These are phyloP conservation scores for Floccularia luteovirens DNA, from an alignment of 768 basidiomycete species.

Conservation along the genomic window DNA sequence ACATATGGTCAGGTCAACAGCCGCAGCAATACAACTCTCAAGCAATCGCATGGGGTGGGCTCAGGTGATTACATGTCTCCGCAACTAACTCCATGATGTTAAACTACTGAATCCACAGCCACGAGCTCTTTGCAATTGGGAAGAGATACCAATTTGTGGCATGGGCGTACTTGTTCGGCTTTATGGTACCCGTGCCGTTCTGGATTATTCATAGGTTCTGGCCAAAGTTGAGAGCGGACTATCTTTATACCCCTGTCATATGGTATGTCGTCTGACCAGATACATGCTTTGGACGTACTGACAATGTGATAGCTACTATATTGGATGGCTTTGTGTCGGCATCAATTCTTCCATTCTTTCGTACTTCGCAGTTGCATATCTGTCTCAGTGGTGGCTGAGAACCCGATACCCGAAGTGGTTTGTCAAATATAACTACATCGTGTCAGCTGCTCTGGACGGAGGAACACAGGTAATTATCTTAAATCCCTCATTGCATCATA, in stretches of 20 bases:
- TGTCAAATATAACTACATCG: conserved; percentile 31
- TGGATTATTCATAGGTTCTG: conserved; percentile 36
- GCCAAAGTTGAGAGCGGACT: conserved; percentile 37
- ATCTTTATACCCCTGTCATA: conserved; percentile 39
- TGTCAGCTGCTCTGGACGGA: conserved; percentile 29
- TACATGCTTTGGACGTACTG: background rate
- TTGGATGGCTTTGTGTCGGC: conserved; percentile 41
- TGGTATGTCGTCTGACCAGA: conserved; percentile 20
- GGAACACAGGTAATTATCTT: conserved; percentile 21
- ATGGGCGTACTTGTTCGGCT: conserved; percentile 37
- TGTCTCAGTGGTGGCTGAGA: conserved; percentile 41
- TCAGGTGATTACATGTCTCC: conserved; percentile 18
- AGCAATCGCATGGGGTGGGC: conserved; percentile 45
- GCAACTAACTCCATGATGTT: background rate
- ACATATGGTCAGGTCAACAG: conserved; percentile 42
- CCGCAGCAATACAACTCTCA: conserved; percentile 44
- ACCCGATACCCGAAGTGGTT: conserved; percentile 41
- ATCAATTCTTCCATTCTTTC: conserved; percentile 36
- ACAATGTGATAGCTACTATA: conserved; percentile 25
- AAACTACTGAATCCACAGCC: conserved; percentile 12
- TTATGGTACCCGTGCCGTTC: conserved; percentile 46
- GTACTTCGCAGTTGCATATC: conserved; percentile 32
- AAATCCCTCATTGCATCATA: no score
- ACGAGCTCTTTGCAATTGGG: conserved; percentile 33
- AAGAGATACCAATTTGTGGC: conserved; percentile 43